Conservation (phyloP, 2,329 filamentous ascomycete genomes). For the Geoglossum cookeanum region DNA sequence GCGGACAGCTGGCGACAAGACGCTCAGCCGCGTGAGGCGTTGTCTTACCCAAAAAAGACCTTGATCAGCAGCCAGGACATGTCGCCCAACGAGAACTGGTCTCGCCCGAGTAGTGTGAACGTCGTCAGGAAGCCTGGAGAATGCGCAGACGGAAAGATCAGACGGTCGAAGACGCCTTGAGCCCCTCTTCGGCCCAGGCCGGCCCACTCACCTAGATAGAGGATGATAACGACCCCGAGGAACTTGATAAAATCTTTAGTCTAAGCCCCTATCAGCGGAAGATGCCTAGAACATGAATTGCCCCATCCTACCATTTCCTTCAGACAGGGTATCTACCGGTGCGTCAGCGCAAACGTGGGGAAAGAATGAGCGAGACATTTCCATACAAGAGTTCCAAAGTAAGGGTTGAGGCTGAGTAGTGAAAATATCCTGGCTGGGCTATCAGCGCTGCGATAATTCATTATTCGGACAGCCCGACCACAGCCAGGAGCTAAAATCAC, state of each 20-base stretch:
- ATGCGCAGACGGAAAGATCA: background rate
- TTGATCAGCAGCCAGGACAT: constrained; percentile 65
- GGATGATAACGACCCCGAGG: constrained; percentile 53
- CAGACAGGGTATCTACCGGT: constrained; percentile 53
- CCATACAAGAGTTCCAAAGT: constrained; percentile 57
- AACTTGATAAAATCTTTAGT: constrained; percentile 81
- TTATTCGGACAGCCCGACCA: background rate
- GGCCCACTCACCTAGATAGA: constrained; percentile 45
- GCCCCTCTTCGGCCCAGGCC: background rate
- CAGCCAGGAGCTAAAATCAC: constrained; percentile 14
- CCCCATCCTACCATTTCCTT: constrained; percentile 55
- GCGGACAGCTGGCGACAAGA: background rate
- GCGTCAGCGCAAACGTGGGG: constrained; percentile 7
- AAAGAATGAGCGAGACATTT: constrained; percentile 3
- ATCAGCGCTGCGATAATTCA: constrained; percentile 4
- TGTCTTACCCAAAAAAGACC: constrained; percentile 49
- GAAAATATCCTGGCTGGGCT: constrained; percentile 48
- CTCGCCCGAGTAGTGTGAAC: constrained; percentile 58
- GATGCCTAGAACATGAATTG: constrained; percentile 2
- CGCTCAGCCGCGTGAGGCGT: background rate
- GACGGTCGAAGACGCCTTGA: background rate
- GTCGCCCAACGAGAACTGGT: constrained; percentile 40
- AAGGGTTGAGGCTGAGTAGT: constrained; percentile 67
- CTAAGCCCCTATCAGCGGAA: constrained; percentile 19
- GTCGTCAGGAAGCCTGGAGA: constrained; percentile 61